Evolutionary conservation across 2,329 filamentous ascomycete species (phyloP).

Genomic region (Penicillium sclerotigenum): DNA sequence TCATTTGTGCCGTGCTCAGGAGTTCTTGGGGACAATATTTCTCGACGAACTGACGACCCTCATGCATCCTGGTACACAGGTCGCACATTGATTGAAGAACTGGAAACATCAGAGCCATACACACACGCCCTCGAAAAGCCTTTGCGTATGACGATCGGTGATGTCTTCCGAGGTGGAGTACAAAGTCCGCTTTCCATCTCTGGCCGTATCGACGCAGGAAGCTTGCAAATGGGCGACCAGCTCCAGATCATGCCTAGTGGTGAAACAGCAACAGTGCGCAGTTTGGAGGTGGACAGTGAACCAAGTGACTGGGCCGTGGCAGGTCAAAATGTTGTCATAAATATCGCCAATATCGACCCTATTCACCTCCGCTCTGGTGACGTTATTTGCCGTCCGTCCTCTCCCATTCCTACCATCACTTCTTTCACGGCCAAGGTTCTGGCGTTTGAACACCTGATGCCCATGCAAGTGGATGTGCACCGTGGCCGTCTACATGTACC

Average conservation of each 20-base stretch:
- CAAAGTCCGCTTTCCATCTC: slow-evolving; percentile 81
- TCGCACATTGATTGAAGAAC: slow-evolving; percentile 72
- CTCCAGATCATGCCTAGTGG: slow-evolving; percentile 76
- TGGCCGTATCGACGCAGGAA: slow-evolving; percentile 81
- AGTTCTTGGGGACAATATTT: slow-evolving; percentile 81
- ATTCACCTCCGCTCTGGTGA: slow-evolving; percentile 80
- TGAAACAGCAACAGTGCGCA: slow-evolving; percentile 77
- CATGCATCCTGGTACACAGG: slow-evolving; percentile 76
- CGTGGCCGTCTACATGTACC: slow-evolving; percentile 76
- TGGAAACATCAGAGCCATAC: slow-evolving; percentile 77
- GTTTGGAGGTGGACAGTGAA: slow-evolving; percentile 71
- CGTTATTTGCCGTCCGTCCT: slow-evolving; percentile 69
- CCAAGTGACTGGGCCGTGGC: slow-evolving; percentile 84
- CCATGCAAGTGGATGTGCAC: slow-evolving; percentile 86
- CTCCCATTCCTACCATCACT: slow-evolving; percentile 68
- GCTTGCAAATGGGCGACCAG: slow-evolving; percentile 77
- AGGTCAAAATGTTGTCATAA: slow-evolving; percentile 82
- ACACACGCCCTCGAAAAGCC: slow-evolving; percentile 71
- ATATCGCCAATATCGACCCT: slow-evolving; percentile 79
- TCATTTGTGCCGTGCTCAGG: slow-evolving; percentile 88
- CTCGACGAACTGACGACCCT: slow-evolving; percentile 45
- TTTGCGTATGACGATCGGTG: slow-evolving; percentile 79
- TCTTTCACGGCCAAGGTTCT: slow-evolving; percentile 79
- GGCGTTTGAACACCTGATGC: slow-evolving; percentile 84
- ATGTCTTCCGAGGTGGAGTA: slow-evolving; percentile 76